A percentile compares a stretch with the other conserved stretches of the same genome.
Conservation (phyloP, 75 land plant species). For the Sequoiadendron giganteum region DNA sequence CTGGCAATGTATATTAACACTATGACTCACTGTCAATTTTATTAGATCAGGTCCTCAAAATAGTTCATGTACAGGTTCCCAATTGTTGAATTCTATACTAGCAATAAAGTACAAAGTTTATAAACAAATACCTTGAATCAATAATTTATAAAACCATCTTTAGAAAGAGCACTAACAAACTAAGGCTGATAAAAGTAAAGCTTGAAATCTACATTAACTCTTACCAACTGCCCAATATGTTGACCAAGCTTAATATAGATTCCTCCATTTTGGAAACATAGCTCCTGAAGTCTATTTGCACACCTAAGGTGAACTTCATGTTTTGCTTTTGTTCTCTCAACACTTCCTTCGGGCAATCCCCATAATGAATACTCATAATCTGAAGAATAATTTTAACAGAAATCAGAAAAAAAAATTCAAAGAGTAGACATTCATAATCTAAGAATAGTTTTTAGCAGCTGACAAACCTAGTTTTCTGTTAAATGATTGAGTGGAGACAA, state of each 20-base stretch:
- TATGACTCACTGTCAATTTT: neutral
- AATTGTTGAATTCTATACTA: neutral
- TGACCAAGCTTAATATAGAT: conserved; percentile 99
- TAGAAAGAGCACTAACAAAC: neutral
- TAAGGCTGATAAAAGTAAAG: neutral
- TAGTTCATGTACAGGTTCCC: neutral
- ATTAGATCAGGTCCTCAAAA: neutral
- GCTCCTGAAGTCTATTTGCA: conserved; percentile 73
- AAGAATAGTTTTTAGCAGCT: neutral
- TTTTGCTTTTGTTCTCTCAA: conserved; percentile 48
- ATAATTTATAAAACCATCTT: neutral
- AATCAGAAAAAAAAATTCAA: neutral
- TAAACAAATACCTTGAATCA: neutral
- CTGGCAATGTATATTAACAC: neutral
- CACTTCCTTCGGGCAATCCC: conserved; percentile 74
- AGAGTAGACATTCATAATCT: neutral
- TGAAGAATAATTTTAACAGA: conserved; percentile 22
- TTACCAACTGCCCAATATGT: conserved; percentile 92
- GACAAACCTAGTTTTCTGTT: neutral
- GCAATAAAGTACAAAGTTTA: neutral
- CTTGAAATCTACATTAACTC: conserved; percentile 8
- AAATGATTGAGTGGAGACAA: neutral
- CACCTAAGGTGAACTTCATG: conserved; percentile 82
- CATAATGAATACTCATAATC: conserved; percentile 87
- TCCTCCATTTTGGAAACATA: conserved; percentile 96